Base-by-base conservation (phyloP, 2,329 filamentous ascomycete genomes). In the Purpureocillium takamizusanense region DNA sequence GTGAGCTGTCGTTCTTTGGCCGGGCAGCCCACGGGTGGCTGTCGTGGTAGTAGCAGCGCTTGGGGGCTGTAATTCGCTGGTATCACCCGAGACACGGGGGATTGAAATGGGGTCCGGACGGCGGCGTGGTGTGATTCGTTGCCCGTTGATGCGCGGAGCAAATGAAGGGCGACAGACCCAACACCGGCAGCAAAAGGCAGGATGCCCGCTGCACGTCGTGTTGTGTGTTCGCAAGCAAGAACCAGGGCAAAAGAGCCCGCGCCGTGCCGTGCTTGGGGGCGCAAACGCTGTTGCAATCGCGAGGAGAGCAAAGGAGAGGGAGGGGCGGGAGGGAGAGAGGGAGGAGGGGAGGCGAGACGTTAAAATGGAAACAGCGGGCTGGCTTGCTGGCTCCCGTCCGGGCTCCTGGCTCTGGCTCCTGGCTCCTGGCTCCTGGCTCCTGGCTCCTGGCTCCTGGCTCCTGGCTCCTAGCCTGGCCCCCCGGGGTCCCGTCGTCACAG, bases 81-180 rank as follows among this genome's bases (percentile, higher is more conserved):
- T 33, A 17, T 34, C 34, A 35, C 28, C 39, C 42, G 36, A 41
- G 42, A 44, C 39, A 44, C 34, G 33, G 31, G 36, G 21, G 21
- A 25, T 25, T 25, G 28, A 8, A 27, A 33, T 33, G 31, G 35
- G 36, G 31, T 35, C 37, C 34, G 32, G n/a, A 32, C 16, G 18
- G 7, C 34, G 12, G 17, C 16, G 25, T 15, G n/a, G 21, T 33
- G 25, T 39, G 40, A 36, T 30, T 21, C 21, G 36, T 21, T 10
- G n/a, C 36, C 40, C 39, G 39, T 31, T 25, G 36, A 15, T 21
- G 18, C 23, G 39, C 39, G 10, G 39, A 34, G 35, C 39, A 33
- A 13, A 30, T 33, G 30, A 33, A 6, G 23, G 18, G 33, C 23
- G 33, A 38, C 32, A 33, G 28, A 25, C 21, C 21, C 21, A 25